Evolutionary conservation across 169 alveolate species (phyloP).

Genomic region (Plasmodium ovale): DNA sequence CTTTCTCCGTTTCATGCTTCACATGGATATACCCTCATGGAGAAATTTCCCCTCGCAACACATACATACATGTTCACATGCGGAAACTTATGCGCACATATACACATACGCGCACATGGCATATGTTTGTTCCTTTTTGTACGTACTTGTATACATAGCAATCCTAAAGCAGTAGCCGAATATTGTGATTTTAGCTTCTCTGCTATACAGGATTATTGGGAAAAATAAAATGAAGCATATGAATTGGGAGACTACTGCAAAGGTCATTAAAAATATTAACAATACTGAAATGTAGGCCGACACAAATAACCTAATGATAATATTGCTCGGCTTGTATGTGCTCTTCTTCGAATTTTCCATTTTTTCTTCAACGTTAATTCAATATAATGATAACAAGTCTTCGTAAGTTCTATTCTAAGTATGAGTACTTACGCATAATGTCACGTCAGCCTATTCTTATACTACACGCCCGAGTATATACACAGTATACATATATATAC

Average conservation of each 20-base stretch:
- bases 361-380: constrained; percentile 2
- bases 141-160: not conserved
- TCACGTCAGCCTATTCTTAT: too few species aligned
- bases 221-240: constrained; percentile 23
- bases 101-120: not conserved
- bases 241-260: constrained; percentile 2
- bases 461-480: too few species aligned
- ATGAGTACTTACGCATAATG: too few species aligned
- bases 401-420: too few species aligned
- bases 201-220: constrained; percentile 36
- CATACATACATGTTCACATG: too few species aligned
- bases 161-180: constrained; percentile 18
- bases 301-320: constrained; percentile 18
- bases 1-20: too few species aligned
- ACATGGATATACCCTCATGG: too few species aligned
- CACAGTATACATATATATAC: too few species aligned
- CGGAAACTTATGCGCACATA: not conserved
- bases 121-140: not conserved
- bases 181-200: constrained; percentile 4
- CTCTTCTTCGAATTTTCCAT: constrained; percentile 13
- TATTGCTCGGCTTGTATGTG: constrained; percentile 1
- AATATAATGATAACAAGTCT: too few species aligned
- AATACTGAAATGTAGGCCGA: not conserved
- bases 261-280: not conserved
- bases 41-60: too few species aligned